phyloP scores from a whole-genome alignment of 129 eudicot species.

The Apium graveolens region DNA sequence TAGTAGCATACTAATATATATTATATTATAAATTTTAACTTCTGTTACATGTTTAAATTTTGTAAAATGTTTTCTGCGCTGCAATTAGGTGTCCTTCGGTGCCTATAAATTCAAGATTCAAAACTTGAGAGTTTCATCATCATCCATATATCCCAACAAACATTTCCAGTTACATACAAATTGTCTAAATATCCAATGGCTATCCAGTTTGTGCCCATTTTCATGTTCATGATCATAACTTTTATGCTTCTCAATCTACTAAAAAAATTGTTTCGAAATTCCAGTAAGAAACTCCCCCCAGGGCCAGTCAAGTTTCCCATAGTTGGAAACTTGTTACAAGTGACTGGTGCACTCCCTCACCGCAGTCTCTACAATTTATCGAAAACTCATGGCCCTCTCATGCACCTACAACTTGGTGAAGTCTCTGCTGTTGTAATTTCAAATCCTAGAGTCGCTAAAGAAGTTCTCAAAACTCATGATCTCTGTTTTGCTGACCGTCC shows the following conservation, averaged over 20 bases:
- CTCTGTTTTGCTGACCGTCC: constrained; percentile 5
- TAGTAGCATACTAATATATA: neutral
- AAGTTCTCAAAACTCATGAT: constrained; percentile 4
- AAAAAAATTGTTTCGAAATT: neutral
- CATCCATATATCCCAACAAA: neutral
- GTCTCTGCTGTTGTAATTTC: constrained; percentile 1
- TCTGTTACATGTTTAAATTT: neutral
- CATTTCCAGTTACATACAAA: neutral
- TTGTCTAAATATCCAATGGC: neutral
- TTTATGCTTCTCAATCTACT: neutral
- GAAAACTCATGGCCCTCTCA: constrained; percentile 11
- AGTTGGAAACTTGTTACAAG: neutral
- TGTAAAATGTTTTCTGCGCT: neutral
- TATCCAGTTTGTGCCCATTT: neutral
- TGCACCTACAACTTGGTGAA: constrained; percentile 13
- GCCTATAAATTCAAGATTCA: neutral
- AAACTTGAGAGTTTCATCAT: neutral
- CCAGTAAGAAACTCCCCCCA: neutral
- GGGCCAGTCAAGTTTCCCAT: neutral
- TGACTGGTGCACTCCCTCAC: constrained; percentile 4
- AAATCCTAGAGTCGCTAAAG: neutral
- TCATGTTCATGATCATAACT: neutral
- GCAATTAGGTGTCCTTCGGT: neutral
- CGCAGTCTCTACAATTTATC: neutral
- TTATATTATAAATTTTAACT: neutral